phyloP scores from a whole-genome alignment of 192 early-diverging fungal genomes.

The Coemansia interrupta region DNA sequence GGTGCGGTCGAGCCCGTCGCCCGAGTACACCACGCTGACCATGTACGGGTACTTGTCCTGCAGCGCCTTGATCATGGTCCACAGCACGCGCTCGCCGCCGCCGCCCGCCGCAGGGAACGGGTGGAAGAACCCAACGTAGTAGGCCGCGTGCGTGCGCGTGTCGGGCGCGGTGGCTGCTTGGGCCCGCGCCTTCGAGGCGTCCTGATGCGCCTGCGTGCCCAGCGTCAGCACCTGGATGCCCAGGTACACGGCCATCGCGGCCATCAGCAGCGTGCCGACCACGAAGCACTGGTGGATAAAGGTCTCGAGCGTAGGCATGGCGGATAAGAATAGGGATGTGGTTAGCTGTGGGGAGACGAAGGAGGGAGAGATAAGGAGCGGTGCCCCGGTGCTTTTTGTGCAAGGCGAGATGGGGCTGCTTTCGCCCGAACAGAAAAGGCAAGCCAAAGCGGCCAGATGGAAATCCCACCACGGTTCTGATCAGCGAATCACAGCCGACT shows the following conservation, averaged over 20 bases:
- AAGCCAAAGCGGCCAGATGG: too few species aligned
- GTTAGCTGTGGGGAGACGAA: not conserved
- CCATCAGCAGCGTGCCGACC: slow-evolving; percentile 19
- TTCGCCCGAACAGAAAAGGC: too few species aligned
- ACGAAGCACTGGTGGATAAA: slow-evolving; percentile 25
- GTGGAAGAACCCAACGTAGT: slow-evolving; percentile 84
- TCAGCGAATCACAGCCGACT: not conserved
- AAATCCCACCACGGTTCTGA: not conserved
- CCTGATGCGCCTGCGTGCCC: slow-evolving; percentile 32
- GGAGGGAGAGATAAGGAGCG: not conserved
- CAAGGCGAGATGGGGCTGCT: too few species aligned
- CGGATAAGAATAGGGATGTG: not conserved
- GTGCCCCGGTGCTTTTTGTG: too few species aligned
- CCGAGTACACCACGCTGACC: slow-evolving; percentile 77
- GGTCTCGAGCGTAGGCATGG: slow-evolving; percentile 21
- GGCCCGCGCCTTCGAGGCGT: not conserved
- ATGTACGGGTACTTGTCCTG: slow-evolving; percentile 66
- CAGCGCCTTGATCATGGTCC: slow-evolving; percentile 81
- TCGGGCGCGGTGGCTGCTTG: slow-evolving; percentile 19
- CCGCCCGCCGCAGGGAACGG: slow-evolving; percentile 90
- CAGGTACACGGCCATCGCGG: slow-evolving; percentile 9
- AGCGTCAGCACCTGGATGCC: slow-evolving; percentile 26
- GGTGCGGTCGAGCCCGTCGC: slow-evolving; percentile 58
- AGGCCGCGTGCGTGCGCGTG: slow-evolving; percentile 34
- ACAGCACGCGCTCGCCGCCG: slow-evolving; percentile 95